These are phyloP conservation scores for Suillus spraguei DNA, from an alignment of 768 basidiomycete genomes.

Conservation along the genomic window DNA sequence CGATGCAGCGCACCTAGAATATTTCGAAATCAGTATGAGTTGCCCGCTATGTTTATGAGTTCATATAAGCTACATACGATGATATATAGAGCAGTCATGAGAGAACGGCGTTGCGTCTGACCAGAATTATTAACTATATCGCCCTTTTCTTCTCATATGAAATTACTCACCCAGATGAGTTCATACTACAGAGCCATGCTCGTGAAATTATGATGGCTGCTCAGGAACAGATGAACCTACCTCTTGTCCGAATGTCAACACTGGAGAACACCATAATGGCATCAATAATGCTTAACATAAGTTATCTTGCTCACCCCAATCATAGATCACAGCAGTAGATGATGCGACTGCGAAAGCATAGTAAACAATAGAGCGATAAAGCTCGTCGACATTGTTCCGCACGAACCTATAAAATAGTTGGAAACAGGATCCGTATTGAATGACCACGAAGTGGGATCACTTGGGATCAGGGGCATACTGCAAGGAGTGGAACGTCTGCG, in stretches of 20 bases:
- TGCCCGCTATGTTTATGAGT: not conserved
- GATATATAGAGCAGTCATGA: conserved; percentile 1
- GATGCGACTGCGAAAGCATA: not conserved
- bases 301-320: conserved; percentile 1
- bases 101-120: not conserved
- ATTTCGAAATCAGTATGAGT: not conserved
- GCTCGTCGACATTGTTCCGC: not conserved
- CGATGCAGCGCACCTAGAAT: not conserved
- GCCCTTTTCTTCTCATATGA: not conserved
- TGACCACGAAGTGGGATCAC: not conserved
- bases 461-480: not conserved
- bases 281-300: no score
- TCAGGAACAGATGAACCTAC: not conserved
- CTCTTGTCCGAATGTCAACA: not conserved
- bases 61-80: not conserved
- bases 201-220: not conserved
- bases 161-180: not conserved
- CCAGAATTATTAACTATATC: not conserved
- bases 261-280: not conserved
- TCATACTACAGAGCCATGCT: not conserved
- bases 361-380: not conserved
- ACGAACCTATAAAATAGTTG: not conserved
- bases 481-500: not conserved
- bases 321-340: not conserved
- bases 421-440: not conserved